Evolutionary conservation across 352 stramenopile species (phyloP), one percentile per base, ranked within the genome.

Genomic region (Phytophthora meadii): DNA sequence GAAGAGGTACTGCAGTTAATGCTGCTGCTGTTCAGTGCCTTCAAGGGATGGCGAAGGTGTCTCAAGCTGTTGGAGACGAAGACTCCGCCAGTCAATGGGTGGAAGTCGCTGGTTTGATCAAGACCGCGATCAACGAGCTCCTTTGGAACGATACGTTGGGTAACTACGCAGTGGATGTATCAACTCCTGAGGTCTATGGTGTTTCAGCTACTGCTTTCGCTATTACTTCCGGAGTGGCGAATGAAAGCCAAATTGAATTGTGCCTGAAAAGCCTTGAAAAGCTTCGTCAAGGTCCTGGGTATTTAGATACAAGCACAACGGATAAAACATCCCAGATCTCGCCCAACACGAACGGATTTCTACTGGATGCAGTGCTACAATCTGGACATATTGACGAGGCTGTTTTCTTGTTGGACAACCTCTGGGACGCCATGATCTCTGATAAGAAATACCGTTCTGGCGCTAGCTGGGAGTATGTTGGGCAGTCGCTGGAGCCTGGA

Each of bases 401-500:
- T 15, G 64, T 30, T 11, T 76, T 76, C 30, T 45, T 76, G 41
- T 44, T 76, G 2, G 68, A 72, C 42, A 72, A 72, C 52, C 63
- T 72, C 42, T 76, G 68, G 68, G 63, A 72, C 34, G 63, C 37
- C 37, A 76, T 76, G 68, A 60, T 76, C 25, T 76, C 68, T 8
- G 61, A 72, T 62, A 62, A 72, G 30, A 71, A 15, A 19, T 70
- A 61, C 15, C 51, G 52, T 14, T 68, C 61, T 0, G 68, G 68
- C 9, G 68, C 60, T 15, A 58, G 51, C 36, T 75, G 62, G 68
- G 61, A 72, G 52, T 75, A 75, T 46, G 68, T 75, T n/a, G 46
- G 51, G n/a, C 68, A 72, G 41, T 62, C 65, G 10, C 51, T 75
- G 8, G 34, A 50, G 1, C 61, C 36, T 17, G 36, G 36, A 17